Base-by-base conservation (phyloP, 768 basidiomycete genomes). In the Leucogyrophana mollusca region DNA sequence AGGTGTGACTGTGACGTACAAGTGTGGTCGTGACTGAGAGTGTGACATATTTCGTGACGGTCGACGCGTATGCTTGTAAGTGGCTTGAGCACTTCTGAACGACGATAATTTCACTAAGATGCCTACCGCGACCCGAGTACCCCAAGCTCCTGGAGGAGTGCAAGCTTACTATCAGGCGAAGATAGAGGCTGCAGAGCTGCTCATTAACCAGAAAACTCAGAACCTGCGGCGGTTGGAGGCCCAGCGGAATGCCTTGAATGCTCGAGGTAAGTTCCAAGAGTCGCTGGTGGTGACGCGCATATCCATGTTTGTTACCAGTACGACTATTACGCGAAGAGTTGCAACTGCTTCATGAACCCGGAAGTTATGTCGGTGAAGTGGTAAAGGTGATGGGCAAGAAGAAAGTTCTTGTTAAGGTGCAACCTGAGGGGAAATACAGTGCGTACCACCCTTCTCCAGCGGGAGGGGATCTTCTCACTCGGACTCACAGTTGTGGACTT, bases 401-500 rank as follows among this genome's bases (percentile, higher is more conserved):
- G 67, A 97, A 96, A 69, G 94, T 98, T 11, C 71, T 98, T 34
- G 94, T 99, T 52, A 97, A 99, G 66, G 93, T 98, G 4, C 94
- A 97, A 64, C 95, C 94, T 0, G 94, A 99, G 73, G 96, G 95
- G 43, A 97, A 97, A 82, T 97, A 97, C 73, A 95, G 94, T 97
- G 54, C 59, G 90, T 79, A 33, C 32, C 4, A 9, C n/a, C 18
- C 4, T 41, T 17, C 10, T 8, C 21, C 30, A 8, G 13, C 14
- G 9, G 0, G n/a, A 14, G 24, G n/a, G 16, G 17, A 18, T 10
- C n/a, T 9, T 51, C 45, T 42, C 14, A 16, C 38, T 38, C 33
- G 34, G 3, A 3, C 14, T 25, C 6, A 0, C 56, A 96, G 94
- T 98, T 49, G 95, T 98, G 46, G 96, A 98, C 69, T 77, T 97